phyloP scores from a whole-genome alignment of 352 stramenopile species.

The Phytopythium mirpurense region DNA sequence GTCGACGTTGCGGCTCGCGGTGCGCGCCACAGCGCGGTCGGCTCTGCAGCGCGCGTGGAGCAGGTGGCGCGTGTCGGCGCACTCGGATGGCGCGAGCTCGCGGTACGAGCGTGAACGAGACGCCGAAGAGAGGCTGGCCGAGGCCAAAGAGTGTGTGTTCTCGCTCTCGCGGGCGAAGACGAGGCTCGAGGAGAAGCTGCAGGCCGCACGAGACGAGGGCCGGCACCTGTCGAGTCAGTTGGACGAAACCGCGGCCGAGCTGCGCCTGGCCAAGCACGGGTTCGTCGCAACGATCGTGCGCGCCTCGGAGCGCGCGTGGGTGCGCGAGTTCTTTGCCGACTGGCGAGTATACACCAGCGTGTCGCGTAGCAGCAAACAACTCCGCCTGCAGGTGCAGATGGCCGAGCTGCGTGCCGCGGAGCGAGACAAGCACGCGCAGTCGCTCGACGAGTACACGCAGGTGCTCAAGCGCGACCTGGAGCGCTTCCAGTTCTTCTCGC shows the following conservation, averaged over 20 bases:
- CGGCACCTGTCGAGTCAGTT: constrained; percentile 36
- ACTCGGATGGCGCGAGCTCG: constrained; percentile 15
- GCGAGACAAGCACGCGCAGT: constrained; percentile 56
- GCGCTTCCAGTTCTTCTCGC: constrained; percentile 72
- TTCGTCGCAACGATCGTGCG: constrained; percentile 50
- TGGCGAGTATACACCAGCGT: constrained; percentile 41
- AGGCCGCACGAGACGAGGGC: constrained; percentile 21
- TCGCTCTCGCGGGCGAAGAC: constrained; percentile 56
- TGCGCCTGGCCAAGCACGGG: constrained; percentile 68
- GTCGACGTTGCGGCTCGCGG: constrained; percentile 22
- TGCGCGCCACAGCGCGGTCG: constrained; percentile 13
- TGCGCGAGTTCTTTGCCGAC: constrained; percentile 32
- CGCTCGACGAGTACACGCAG: constrained; percentile 65
- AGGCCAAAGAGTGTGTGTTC: constrained; percentile 76
- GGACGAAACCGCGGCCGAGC: constrained; percentile 37
- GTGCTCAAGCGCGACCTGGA: constrained; percentile 69
- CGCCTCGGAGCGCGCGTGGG: constrained; percentile 33
- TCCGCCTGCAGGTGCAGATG: constrained; percentile 46
- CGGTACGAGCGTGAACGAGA: constrained; percentile 21
- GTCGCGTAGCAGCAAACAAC: constrained; percentile 28
- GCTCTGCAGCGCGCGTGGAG: constrained; percentile 12
- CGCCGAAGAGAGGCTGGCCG: constrained; percentile 25
- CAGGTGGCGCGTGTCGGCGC: constrained; percentile 26
- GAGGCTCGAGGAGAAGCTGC: constrained; percentile 53
- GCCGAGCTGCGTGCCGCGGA: constrained; percentile 50